phyloP scores from a whole-genome alignment of 2,329 filamentous ascomycete genomes.

The Fusarium euwallaceae region DNA sequence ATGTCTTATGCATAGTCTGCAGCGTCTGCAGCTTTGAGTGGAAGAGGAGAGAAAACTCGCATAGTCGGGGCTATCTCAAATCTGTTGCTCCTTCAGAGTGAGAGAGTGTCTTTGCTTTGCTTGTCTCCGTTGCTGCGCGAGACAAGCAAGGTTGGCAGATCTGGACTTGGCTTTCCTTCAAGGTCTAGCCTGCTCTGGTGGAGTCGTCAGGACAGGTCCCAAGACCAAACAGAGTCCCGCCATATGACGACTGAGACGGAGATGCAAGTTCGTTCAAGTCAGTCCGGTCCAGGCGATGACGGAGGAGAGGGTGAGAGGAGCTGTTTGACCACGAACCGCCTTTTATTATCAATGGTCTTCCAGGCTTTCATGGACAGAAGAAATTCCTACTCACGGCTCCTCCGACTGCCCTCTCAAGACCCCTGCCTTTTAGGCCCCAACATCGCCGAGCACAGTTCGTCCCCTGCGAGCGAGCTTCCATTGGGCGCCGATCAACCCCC shows the following conservation, averaged over 20 bases:
- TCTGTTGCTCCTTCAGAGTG: neutral
- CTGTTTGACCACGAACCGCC: neutral
- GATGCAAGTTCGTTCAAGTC: neutral
- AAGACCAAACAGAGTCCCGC: conserved; percentile 21
- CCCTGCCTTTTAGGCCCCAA: conserved; percentile 36
- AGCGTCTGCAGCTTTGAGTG: neutral
- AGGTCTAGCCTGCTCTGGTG: neutral
- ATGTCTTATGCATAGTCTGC: neutral
- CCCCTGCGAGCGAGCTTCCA: conserved; percentile 21
- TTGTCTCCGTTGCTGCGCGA: neutral
- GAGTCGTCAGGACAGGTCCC: conserved; percentile 28
- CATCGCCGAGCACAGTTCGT: conserved; percentile 31
- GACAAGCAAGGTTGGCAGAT: conserved; percentile 20
- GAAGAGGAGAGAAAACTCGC: conserved; percentile 11
- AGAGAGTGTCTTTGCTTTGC: neutral
- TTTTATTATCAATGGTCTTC: conserved; percentile 23
- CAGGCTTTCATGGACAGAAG: neutral
- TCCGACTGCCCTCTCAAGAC: conserved; percentile 28
- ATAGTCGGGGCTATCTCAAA: neutral
- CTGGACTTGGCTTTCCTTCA: conserved; percentile 6
- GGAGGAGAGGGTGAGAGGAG: neutral
- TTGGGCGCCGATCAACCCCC: conserved; percentile 40
- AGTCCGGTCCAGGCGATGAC: conserved; percentile 3
- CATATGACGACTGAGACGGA: conserved; percentile 28
- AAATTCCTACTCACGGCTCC: conserved; percentile 20